phyloP scores from a whole-genome alignment of 768 basidiomycete species.

The Lentinula sp. region DNA sequence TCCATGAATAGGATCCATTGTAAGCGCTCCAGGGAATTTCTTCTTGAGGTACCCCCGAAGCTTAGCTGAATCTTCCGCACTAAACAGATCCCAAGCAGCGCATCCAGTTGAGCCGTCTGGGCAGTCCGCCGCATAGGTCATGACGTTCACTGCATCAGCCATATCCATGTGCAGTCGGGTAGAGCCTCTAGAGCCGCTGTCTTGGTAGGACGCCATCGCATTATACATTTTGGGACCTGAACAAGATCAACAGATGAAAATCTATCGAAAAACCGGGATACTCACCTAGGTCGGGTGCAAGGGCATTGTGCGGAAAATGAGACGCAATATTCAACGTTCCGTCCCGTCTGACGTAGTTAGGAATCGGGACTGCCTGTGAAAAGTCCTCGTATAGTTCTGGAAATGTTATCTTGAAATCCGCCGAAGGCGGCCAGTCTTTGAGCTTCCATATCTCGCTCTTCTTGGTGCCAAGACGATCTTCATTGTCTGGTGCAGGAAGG shows the following conservation, averaged over 20 bases:
- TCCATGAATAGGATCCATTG: slow-evolving; percentile 81
- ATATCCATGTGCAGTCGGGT: slow-evolving; percentile 93
- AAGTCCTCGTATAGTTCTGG: slow-evolving; percentile 88
- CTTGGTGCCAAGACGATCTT: not conserved
- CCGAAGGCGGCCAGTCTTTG: slow-evolving; percentile 92
- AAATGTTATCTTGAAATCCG: slow-evolving; percentile 78
- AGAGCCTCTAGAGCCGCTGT: slow-evolving; percentile 69
- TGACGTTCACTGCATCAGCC: slow-evolving; percentile 89
- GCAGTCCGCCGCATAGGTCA: slow-evolving; percentile 63
- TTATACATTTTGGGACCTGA: slow-evolving; percentile 95
- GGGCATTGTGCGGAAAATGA: slow-evolving; percentile 76
- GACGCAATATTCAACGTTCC: slow-evolving; percentile 85
- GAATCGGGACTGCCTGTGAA: slow-evolving; percentile 74
- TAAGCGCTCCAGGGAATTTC: slow-evolving; percentile 48
- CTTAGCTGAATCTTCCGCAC: slow-evolving; percentile 73
- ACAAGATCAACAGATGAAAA: not conserved
- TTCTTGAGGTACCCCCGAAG: slow-evolving; percentile 69
- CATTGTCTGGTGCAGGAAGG: slow-evolving; percentile 26
- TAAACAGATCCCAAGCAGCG: slow-evolving; percentile 91
- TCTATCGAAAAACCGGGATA: not conserved
- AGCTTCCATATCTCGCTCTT: slow-evolving; percentile 7
- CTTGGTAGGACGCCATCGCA: slow-evolving; percentile 69
- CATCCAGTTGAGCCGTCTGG: slow-evolving; percentile 64
- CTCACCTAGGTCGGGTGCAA: slow-evolving; percentile 77
- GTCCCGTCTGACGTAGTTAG: slow-evolving; percentile 86